Base-by-base conservation (phyloP, 2,329 filamentous ascomycete species). In the Ophiognomonia clavigignenti-juglandacearum region DNA sequence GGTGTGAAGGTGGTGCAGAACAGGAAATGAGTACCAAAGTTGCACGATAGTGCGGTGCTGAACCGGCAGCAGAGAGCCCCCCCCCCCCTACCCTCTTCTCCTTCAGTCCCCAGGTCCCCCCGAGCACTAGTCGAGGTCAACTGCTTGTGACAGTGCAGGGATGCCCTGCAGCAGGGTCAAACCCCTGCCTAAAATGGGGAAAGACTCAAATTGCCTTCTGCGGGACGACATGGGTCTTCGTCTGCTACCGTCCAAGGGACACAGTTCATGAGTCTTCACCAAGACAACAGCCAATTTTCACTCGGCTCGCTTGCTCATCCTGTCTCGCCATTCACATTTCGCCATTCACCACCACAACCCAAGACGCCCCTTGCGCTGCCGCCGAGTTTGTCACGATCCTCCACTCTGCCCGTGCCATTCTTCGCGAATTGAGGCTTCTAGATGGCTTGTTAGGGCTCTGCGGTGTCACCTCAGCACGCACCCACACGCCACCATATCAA, bases 391-490 rank as follows among this genome's bases (percentile, higher is more conserved):
- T n/a, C n/a, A n/a, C n/a, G n/a, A n/a, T n/a, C n/a, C n/a, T n/a
- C 14, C 32, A n/a, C n/a, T 16, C 14, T 6, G 32, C 19, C 32
- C 32, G 32, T 35, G 32, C 32, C 32, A 13, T 43, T n/a, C 32
- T 19, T 44, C 34, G 19, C 42, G 37, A 45, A 36, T 36, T 11
- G 34, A 36, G 34, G 8, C 24, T 26, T 26, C 10, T 18, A n/a
- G 20, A 34, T 43, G 41, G 41, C 24, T 3, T 16, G 22, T 7
- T 35, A 20, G 22, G 32, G 20, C 27, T 18, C 16, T 36, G 38
- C 38, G 23, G 44, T 46, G 44, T 37, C 44, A 47, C 38, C 23
- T 43, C 41, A 43, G n/a, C n/a, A n/a, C n/a, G n/a, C n/a, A n/a
- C n/a, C n/a, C n/a, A n/a, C n/a, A n/a, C n/a, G n/a, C n/a, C n/a